phyloP scores from a whole-genome alignment of 225 moss, liverwort and hornwort genomes.

The Takakia lepidozioides region DNA sequence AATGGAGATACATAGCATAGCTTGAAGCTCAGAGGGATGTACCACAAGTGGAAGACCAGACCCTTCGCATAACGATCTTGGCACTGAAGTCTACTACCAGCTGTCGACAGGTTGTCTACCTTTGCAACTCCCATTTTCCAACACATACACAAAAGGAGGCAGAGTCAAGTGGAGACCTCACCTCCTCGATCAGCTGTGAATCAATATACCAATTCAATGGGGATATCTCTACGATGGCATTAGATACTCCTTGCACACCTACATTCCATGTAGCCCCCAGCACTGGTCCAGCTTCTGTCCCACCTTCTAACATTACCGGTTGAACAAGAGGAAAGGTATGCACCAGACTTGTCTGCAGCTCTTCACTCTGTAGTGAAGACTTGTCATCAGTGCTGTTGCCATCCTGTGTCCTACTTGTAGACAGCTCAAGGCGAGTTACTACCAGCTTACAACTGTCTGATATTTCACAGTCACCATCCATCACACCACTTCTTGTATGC shows the following conservation, averaged over 20 bases:
- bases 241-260: conserved; percentile 7
- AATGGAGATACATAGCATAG: too few species aligned
- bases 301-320: background rate
- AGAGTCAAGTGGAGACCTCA: background rate
- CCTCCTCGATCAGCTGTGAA: conserved; percentile 12
- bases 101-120: too few species aligned
- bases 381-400: background rate
- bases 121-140: too few species aligned
- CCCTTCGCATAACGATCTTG: too few species aligned
- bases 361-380: background rate
- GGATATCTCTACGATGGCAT: conserved; percentile 6
- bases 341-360: background rate
- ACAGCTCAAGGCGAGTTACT: conserved; percentile 2
- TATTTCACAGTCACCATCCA: background rate
- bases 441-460: conserved; percentile 5
- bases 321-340: conserved; percentile 7
- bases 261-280: conserved; percentile 6
- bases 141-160: background rate
- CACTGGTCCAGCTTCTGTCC: background rate
- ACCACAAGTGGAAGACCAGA: too few species aligned
- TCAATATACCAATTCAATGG: conserved; percentile 12
- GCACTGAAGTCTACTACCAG: too few species aligned
- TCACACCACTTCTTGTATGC: background rate
- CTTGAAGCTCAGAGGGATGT: too few species aligned
- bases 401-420: conserved; percentile 4